A percentile compares a stretch with the other conserved stretches of the same genome.
phyloP scores from a whole-genome alignment of 1,284 basidiomycete genomes.

The Cutaneotrichosporon dermatis region DNA sequence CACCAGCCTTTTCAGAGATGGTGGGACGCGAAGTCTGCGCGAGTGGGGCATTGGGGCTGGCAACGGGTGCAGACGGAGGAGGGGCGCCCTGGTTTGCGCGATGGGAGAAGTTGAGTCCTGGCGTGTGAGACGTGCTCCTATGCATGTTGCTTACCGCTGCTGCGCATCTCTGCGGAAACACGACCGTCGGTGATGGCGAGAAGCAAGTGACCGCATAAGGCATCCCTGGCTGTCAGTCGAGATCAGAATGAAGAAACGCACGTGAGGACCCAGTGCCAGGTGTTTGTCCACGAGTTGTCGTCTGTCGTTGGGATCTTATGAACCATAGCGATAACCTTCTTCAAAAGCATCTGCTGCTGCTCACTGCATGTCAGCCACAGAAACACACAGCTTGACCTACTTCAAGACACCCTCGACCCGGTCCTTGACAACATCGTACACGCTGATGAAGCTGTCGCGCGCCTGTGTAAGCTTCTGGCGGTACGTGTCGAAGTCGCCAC shows the following conservation, averaged over 20 bases:
- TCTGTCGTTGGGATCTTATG: constrained; percentile 54
- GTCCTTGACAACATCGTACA: constrained; percentile 88
- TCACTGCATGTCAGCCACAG: constrained; percentile 52
- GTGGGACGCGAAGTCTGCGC: no score
- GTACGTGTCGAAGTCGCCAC: constrained; percentile 83
- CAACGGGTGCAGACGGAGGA: constrained; percentile 48
- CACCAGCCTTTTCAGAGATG: background rate
- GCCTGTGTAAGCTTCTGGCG: constrained; percentile 73
- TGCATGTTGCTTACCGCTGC: constrained; percentile 82
- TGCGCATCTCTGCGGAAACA: constrained; percentile 84
- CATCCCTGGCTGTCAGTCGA: constrained; percentile 60
- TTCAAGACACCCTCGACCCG: constrained; percentile 92
- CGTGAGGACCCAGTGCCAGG: constrained; percentile 87
- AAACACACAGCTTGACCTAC: constrained; percentile 40
- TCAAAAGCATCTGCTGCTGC: constrained; percentile 77
- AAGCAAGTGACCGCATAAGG: constrained; percentile 81
- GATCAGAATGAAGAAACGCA: no score
- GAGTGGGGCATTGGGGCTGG: constrained; percentile 19
- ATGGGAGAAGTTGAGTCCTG: constrained; percentile 88
- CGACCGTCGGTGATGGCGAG: constrained; percentile 87
- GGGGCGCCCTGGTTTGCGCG: constrained; percentile 30
- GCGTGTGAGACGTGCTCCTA: no score
- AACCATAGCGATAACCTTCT: constrained; percentile 80
- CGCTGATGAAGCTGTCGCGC: constrained; percentile 77
- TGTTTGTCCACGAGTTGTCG: constrained; percentile 85